Evolutionary conservation across 2,329 filamentous ascomycete genomes (phyloP).

Genomic region (Penicillium corylophilum): DNA sequence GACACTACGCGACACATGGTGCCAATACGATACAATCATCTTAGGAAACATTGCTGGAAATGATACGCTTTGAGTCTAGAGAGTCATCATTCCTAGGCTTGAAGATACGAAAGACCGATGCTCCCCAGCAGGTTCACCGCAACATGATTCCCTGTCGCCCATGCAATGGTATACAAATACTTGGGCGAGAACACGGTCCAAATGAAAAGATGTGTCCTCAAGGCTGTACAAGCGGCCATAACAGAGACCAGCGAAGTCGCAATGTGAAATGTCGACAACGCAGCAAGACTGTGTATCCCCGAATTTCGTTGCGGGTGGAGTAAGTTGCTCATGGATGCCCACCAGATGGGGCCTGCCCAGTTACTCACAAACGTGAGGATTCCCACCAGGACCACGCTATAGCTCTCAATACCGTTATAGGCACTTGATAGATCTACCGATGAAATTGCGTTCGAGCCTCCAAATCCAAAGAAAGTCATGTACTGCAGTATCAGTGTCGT

Average conservation of each 20-base stretch:
- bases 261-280: constrained; percentile 68
- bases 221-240: constrained; percentile 81
- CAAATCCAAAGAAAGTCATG: constrained; percentile 82
- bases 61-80: not conserved
- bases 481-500: constrained; percentile 76
- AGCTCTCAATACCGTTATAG: constrained; percentile 85
- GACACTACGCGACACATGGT: not conserved
- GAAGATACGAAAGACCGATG: constrained; percentile 11
- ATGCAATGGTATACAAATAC: constrained; percentile 87
- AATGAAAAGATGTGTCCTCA: constrained; percentile 90
- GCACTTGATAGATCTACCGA: constrained; percentile 92
- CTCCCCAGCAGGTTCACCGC: constrained; percentile 66
- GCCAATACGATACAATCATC: not conserved
- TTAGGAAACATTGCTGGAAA: not conserved
- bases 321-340: constrained; percentile 62
- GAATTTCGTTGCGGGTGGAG: constrained; percentile 21
- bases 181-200: constrained; percentile 99
- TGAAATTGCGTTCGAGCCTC: constrained; percentile 90
- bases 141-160: constrained; percentile 80
- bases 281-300: constrained; percentile 49
- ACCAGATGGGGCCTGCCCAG: constrained; percentile 90
- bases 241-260: constrained; percentile 66
- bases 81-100: constrained; percentile 5
- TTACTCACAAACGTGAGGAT: constrained; percentile 82
- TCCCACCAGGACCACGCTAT: constrained; percentile 78